These are phyloP conservation scores for Trichoderma breve DNA, from an alignment of 2,329 filamentous ascomycete genomes.

Conservation along the genomic window DNA sequence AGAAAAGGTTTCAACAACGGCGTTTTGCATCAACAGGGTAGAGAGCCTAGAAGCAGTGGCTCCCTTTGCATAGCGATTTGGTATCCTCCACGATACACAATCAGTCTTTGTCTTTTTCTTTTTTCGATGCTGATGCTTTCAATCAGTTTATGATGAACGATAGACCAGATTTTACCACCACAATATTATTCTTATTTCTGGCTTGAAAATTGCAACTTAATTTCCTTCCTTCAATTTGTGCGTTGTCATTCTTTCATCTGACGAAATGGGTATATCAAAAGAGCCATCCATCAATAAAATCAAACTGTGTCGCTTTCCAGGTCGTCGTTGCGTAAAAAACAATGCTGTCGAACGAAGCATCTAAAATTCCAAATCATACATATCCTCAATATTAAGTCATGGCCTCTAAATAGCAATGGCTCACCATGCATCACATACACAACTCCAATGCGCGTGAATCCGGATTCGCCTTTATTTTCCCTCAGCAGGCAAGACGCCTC, in stretches of 20 bases:
- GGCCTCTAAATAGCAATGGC: neutral
- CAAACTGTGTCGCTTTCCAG: neutral
- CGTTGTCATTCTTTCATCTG: neutral
- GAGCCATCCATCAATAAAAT: neutral
- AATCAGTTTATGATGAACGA: conserved; percentile 16
- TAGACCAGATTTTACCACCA: conserved; percentile 1
- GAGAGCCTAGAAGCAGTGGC: conserved; percentile 28
- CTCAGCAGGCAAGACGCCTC: neutral
- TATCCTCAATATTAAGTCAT: neutral
- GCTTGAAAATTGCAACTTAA: conserved; percentile 14
- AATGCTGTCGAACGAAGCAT: neutral
- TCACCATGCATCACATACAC: neutral
- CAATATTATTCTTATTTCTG: conserved; percentile 2
- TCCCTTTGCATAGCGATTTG: conserved; percentile 36
- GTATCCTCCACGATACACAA: conserved; percentile 44
- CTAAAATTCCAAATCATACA: neutral
- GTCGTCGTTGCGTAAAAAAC: neutral
- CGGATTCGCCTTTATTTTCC: neutral
- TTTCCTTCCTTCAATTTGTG: neutral
- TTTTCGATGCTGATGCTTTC: conserved; percentile 8
- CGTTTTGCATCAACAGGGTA: conserved; percentile 39
- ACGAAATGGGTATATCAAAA: neutral
- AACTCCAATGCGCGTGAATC: neutral
- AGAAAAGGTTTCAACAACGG: conserved; percentile 56
- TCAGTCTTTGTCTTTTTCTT: conserved; percentile 7